Evolutionary conservation across 2,329 filamentous ascomycete species (phyloP).

Genomic region (Chaetomiaceae sp.): DNA sequence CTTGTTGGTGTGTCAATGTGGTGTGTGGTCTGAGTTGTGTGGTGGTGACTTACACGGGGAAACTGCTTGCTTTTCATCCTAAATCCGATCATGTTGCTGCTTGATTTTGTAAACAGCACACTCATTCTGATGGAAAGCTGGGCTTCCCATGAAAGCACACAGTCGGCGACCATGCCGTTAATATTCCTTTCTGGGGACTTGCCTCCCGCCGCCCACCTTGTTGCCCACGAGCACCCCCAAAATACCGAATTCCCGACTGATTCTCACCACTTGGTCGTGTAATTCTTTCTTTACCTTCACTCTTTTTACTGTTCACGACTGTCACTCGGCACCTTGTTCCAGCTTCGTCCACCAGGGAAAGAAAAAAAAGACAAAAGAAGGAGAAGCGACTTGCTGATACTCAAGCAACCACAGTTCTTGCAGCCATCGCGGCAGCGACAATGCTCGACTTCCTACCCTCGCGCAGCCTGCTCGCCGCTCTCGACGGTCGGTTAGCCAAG

Average conservation of each 20-base stretch:
- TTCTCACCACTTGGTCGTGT: not conserved
- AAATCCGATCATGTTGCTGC: not conserved
- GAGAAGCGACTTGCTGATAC: not conserved
- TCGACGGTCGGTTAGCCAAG: conserved; percentile 2
- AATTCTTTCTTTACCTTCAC: too few species aligned
- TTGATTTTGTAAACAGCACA: not conserved
- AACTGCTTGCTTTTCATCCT: conserved; percentile 9
- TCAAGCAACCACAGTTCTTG: conserved; percentile 5
- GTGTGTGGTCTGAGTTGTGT: not conserved
- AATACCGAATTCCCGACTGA: not conserved
- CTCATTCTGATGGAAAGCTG: not conserved
- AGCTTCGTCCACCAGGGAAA: not conserved
- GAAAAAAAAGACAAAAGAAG: not conserved
- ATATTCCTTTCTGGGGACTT: not conserved
- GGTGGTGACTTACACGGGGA: not conserved
- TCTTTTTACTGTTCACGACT: not conserved
- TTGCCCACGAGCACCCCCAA: not conserved
- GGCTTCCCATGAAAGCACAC: not conserved
- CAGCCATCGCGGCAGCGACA: conserved; percentile 3
- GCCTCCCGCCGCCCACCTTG: not conserved
- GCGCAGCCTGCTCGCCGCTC: not conserved
- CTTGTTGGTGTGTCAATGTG: too few species aligned
- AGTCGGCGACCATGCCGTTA: not conserved
- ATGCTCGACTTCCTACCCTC: conserved; percentile 12
- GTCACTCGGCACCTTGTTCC: not conserved